Base-by-base conservation (phyloP, 108 stramenopile genomes). In the Nannochloropsis oceanica region DNA sequence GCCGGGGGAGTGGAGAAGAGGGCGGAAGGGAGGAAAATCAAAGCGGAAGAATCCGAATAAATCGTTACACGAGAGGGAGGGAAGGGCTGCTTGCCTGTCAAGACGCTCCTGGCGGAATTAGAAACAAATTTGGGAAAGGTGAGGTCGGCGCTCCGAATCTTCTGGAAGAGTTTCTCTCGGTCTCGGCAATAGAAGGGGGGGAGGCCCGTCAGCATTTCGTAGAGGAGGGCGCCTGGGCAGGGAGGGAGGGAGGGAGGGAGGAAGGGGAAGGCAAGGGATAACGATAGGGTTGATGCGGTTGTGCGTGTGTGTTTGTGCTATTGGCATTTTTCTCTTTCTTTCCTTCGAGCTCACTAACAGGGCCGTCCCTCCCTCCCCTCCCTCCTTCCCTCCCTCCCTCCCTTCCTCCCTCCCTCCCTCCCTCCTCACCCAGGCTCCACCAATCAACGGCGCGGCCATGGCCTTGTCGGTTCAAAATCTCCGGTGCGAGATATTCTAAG, bases 371-470 rank as follows among this genome's bases (percentile, higher is more conserved):
- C n/a, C n/a, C n/a, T n/a, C n/a, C n/a, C n/a, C n/a, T n/a, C n/a
- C n/a, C n/a, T n/a, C n/a, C n/a, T n/a, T n/a, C n/a, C n/a, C n/a
- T n/a, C n/a, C n/a, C n/a, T n/a, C n/a, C n/a, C n/a, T n/a, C n/a
- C n/a, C n/a, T n/a, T n/a, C n/a, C n/a, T n/a, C n/a, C n/a, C n/a
- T n/a, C n/a, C n/a, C n/a, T n/a, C n/a, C n/a, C n/a, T n/a, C n/a
- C n/a, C n/a, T n/a, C n/a, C n/a, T n/a, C n/a, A n/a, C n/a, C 98
- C 24, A 98, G 92, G 85, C 93, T 94, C 98, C 98, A 99, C 98
- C 98, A 99, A 87, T 99, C 98, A 11, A 99, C 98, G 8, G 90
- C 90, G 14, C 90, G 86, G 12, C 89, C 89, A 26, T 86, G 86
- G 0, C 96, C 96, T 83, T 91, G 94, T 82, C 90, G 87, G 83